Base-by-base conservation (phyloP, 345 rosid genomes). In the Turritis glabra region DNA sequence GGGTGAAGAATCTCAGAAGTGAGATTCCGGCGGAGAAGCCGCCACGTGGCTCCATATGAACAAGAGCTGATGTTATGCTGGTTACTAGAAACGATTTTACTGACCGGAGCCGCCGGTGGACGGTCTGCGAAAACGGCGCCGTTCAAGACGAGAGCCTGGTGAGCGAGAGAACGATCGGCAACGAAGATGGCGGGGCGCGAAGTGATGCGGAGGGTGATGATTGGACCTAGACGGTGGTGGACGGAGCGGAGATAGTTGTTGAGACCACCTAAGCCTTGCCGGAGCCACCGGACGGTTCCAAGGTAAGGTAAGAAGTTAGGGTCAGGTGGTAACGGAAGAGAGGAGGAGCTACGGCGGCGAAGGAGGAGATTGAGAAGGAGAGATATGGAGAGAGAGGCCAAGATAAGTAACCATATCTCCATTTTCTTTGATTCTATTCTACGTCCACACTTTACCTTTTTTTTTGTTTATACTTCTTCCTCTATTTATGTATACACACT, bases 71-170 rank as follows among this genome's bases (percentile, higher is more conserved):
- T 75, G 53, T 57, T 71, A 18, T 71, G 80, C 35, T 80, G 37
- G 17, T 55, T 38, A 0, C 25, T 47, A 8, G 53, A 47, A 18
- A 64, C 15, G 38, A 74, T 62, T 3, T 67, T 76, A 17, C 41
- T 69, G 0, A 57, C 67, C 5, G 78, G 37, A 55, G 52, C 3
- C 0, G 80, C 63, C 0, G 58, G 75, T 38, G 83, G 78, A 30
- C 80, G 78, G 6, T 77, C 77, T 1, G 81, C 79, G 23, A 80
- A 77, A 5, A 69, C 59, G 48, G 80, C 71, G 0, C 80, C 78
- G 60, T 76, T 59, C 13, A 37, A 12, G 37, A 80, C 27, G 5
- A 80, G 72, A 52, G 83, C 80, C 2, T 77, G 63, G 47, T 72
- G 80, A 25, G 83, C 77, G 1, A 76, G 52, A 18, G 78, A 68